Evolutionary conservation across 495 filamentous ascomycete genomes (phyloP).

Genomic region (Penicillium cosmopolitanum): DNA sequence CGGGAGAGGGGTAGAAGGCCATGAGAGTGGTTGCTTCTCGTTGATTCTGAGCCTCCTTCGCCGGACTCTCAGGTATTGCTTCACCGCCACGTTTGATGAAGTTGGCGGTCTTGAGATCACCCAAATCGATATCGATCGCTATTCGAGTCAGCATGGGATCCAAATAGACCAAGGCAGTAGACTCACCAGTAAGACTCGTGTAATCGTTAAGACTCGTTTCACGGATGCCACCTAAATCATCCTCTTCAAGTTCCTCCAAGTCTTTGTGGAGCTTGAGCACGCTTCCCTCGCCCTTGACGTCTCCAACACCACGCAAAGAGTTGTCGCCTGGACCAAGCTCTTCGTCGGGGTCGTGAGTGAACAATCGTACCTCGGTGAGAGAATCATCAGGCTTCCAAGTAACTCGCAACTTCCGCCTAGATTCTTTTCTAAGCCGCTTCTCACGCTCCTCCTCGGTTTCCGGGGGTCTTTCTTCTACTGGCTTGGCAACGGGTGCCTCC

Average conservation of each 20-base stretch:
- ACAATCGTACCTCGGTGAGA: conserved; percentile 72
- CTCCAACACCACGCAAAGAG: conserved; percentile 67
- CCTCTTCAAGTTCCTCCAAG: conserved; percentile 65
- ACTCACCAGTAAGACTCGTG: conserved; percentile 45
- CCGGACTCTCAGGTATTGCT: conserved; percentile 59
- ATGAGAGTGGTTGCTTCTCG: conserved; percentile 81
- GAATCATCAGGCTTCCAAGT: conserved; percentile 72
- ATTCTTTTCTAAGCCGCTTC: conserved; percentile 78
- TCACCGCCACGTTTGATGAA: conserved; percentile 68
- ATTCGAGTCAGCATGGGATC: conserved; percentile 28
- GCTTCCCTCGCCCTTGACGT: conserved; percentile 76
- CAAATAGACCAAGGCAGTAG: neutral
- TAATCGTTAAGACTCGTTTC: conserved; percentile 54
- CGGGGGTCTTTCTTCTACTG: conserved; percentile 55
- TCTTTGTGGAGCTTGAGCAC: conserved; percentile 76
- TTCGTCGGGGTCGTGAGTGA: conserved; percentile 81
- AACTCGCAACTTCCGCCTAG: conserved; percentile 69
- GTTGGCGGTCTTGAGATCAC: conserved; percentile 50
- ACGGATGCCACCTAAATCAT: conserved; percentile 59
- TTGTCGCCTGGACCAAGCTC: conserved; percentile 71
- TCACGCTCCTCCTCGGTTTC: conserved; percentile 78
- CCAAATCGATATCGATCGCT: conserved; percentile 60
- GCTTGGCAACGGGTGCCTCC: conserved; percentile 56
- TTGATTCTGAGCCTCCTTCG: conserved; percentile 68
- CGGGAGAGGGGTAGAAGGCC: conserved; percentile 73